These are phyloP conservation scores for Hysterium pulicare DNA, from an alignment of 2,329 filamentous ascomycete genomes.

Conservation along the genomic window DNA sequence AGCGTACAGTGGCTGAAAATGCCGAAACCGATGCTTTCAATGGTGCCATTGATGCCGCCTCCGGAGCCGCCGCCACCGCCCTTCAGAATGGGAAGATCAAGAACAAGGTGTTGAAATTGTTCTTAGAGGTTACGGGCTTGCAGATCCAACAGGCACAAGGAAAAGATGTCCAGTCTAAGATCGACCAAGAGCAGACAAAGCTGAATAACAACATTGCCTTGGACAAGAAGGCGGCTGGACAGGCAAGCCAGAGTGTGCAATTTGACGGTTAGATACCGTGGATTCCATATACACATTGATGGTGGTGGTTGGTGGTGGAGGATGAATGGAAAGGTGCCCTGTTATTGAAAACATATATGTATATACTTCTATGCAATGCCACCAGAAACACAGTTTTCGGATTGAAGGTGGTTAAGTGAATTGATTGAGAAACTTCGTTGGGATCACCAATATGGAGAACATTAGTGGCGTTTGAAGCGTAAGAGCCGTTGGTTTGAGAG, in stretches of 20 bases:
- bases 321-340: background rate
- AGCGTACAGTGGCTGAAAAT: constrained; percentile 52
- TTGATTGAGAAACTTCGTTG: no score
- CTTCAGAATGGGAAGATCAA: constrained; percentile 57
- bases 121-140: constrained; percentile 51
- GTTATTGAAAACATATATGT: no score
- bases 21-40: constrained; percentile 57
- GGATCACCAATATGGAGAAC: no score
- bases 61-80: constrained; percentile 42
- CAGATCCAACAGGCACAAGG: constrained; percentile 55
- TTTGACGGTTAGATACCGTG: background rate
- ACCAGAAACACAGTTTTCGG: no score
- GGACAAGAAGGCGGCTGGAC: constrained; percentile 46
- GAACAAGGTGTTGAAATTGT: constrained; percentile 60
- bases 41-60: constrained; percentile 49
- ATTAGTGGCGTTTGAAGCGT: no score
- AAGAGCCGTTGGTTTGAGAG: background rate
- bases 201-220: constrained; percentile 48
- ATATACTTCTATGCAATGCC: no score
- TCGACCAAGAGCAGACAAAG: constrained; percentile 46
- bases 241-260: constrained; percentile 24
- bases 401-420: no score
- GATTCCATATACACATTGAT: no score
- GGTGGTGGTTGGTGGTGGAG: background rate
- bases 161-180: constrained; percentile 32